Conservation (phyloP, 2,329 filamentous ascomycete genomes). For the Diplodia seriata region DNA sequence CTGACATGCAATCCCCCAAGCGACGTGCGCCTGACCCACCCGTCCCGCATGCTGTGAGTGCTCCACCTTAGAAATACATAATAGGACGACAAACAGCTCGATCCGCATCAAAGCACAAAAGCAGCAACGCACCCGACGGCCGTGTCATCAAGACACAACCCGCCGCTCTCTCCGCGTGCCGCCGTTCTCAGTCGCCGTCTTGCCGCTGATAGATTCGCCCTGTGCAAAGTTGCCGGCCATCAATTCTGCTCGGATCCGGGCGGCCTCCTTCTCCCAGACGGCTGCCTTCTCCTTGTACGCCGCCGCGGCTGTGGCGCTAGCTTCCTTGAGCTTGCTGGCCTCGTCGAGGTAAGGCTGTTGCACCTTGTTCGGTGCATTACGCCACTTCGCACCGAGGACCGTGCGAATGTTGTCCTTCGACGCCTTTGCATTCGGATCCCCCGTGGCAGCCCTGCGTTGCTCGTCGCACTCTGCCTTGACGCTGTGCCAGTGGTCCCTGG, state of each 20-base stretch:
- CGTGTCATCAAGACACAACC: slow-evolving; percentile 34
- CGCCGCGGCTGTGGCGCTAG: slow-evolving; percentile 64
- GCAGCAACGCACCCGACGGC: neutral
- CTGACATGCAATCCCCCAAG: slow-evolving; percentile 15
- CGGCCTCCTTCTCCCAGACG: slow-evolving; percentile 75
- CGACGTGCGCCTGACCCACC: slow-evolving; percentile 14
- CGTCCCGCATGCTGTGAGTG: slow-evolving; percentile 7
- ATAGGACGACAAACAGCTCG: neutral
- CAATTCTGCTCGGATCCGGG: slow-evolving; percentile 54
- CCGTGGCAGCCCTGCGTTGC: slow-evolving; percentile 68
- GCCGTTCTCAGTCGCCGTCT: slow-evolving; percentile 49
- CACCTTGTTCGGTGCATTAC: slow-evolving; percentile 71
- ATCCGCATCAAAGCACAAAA: slow-evolving; percentile 4
- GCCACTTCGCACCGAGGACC: slow-evolving; percentile 91
- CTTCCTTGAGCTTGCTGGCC: slow-evolving; percentile 72
- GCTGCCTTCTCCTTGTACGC: slow-evolving; percentile 67
- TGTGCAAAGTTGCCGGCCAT: slow-evolving; percentile 35
- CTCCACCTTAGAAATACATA: slow-evolving; percentile 15
- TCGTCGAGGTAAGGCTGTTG: slow-evolving; percentile 80
- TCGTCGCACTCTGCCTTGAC: slow-evolving; percentile 72
- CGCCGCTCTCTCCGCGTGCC: slow-evolving; percentile 45
- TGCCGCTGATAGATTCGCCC: slow-evolving; percentile 43
- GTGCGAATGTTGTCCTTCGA: slow-evolving; percentile 77
- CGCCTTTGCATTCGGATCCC: slow-evolving; percentile 71
- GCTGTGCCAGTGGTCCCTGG: slow-evolving; percentile 72